Conservation (phyloP, 83 land plant species). For the Thuja plicata region DNA sequence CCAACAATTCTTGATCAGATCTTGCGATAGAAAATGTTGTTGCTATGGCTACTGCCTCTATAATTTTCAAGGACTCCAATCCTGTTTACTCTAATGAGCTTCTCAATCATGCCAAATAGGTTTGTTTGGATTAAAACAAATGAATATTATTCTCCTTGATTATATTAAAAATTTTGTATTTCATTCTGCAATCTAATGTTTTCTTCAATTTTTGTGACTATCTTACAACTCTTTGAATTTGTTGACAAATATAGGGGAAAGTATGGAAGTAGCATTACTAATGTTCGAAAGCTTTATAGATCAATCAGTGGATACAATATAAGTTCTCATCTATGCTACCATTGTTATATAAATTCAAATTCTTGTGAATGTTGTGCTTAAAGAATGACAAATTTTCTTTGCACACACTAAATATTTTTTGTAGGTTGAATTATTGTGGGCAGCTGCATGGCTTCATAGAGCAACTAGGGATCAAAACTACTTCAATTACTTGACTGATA, state of each 20-base stretch:
- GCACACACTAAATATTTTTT: neutral
- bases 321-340: neutral
- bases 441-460: slow-evolving; percentile 72
- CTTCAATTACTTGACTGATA: slow-evolving; percentile 38
- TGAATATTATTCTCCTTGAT: neutral
- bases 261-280: slow-evolving; percentile 27
- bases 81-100: slow-evolving; percentile 37
- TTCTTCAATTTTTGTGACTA: no score
- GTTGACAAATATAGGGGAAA: slow-evolving; percentile 21
- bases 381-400: neutral
- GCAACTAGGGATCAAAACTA: slow-evolving; percentile 58
- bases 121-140: neutral
- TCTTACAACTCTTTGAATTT: neutral
- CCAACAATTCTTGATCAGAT: no score
- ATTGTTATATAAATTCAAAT: neutral
- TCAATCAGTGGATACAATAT: slow-evolving; percentile 33
- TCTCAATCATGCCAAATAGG: slow-evolving; percentile 32
- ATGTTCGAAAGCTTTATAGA: slow-evolving; percentile 20
- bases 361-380: neutral
- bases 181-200: neutral
- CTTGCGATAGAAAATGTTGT: no score
- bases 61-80: no score
- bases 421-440: slow-evolving; percentile 86
- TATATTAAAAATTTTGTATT: neutral
- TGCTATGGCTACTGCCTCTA: no score